These are phyloP conservation scores for Vigna nakashimae DNA, from an alignment of 306 rosid species.

Conservation along the genomic window DNA sequence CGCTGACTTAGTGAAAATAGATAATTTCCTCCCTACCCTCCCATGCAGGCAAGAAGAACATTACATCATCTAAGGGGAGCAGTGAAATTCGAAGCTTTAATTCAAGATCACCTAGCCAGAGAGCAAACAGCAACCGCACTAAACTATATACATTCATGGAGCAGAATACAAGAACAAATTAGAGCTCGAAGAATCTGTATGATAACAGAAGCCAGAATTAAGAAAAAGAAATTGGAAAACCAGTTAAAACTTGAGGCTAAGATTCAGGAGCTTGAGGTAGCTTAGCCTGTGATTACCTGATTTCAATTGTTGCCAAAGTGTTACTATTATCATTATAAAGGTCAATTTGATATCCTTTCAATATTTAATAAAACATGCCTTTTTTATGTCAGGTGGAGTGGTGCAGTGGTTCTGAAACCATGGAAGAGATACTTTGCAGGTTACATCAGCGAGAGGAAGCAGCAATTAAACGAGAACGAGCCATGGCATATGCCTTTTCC, in stretches of 20 bases:
- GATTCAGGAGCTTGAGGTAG: slow-evolving; percentile 81
- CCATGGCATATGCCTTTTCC: slow-evolving; percentile 88
- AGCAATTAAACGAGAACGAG: slow-evolving; percentile 69
- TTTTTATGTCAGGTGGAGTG: slow-evolving; percentile 66
- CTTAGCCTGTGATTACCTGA: slow-evolving; percentile 1
- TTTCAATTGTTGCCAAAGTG: background rate
- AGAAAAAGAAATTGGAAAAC: slow-evolving; percentile 65
- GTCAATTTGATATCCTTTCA: slow-evolving; percentile 25
- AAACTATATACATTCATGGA: slow-evolving; percentile 76
- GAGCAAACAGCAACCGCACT: slow-evolving; percentile 68
- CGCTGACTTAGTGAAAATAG: slow-evolving; percentile 15
- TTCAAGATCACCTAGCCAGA: slow-evolving; percentile 60
- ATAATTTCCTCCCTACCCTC: slow-evolving; percentile 16
- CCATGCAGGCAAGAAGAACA: slow-evolving; percentile 64
- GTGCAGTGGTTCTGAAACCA: slow-evolving; percentile 81
- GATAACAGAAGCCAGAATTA: slow-evolving; percentile 70
- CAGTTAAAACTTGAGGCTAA: slow-evolving; percentile 77
- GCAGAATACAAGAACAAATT: slow-evolving; percentile 73
- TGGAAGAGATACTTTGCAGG: slow-evolving; percentile 78
- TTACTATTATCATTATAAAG: background rate
- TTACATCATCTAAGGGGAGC: slow-evolving; percentile 50
- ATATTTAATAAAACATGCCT: slow-evolving; percentile 10
- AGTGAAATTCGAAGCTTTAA: slow-evolving; percentile 53
- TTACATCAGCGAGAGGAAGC: slow-evolving; percentile 82
- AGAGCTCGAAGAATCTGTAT: slow-evolving; percentile 69